Evolutionary conservation across 2,329 filamentous ascomycete genomes (phyloP), one percentile per base, ranked within the genome.

Genomic region (Aspergillus sp.): DNA sequence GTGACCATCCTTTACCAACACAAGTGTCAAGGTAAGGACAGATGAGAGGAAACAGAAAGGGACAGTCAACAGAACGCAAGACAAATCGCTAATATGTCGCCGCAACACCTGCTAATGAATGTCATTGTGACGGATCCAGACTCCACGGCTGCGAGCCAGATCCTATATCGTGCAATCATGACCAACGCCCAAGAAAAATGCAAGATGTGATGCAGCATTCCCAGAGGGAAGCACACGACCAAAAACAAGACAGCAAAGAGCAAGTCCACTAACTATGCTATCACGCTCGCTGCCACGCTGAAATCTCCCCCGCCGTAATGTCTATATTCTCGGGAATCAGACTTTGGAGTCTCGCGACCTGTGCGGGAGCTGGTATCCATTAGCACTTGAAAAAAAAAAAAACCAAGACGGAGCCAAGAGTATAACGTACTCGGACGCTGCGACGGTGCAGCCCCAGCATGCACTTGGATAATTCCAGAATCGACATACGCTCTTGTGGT

Each of bases 281-380:
- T 38, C 24, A 58, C 26, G 47, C 49, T 44, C 52, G 49, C 44
- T 69, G 65, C 66, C 66, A 69, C n/a, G 57, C 57, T 8, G 60
- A 60, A 47, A 70, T 69, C 20, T 69, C 66, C 3, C 59, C 59
- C 5, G 57, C 46, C 5, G 67, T 62, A 26, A 70, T 68, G 47
- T 64, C 67, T 19, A 69, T 52, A 26, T 68, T 68, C 44, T 70
- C 65, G 14, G 55, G 50, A 11, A 63, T 60, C 22, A 70, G 56
- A 36, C 47, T 55, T 36, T 64, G 63, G 6, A 68, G 57, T 30
- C 53, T 62, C 4, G 55, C 54, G 26, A 66, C 35, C 43, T 67
- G 64, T 13, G 53, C 43, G 6, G 62, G 51, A 51, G 58, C 67
- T 70, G 22, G 20, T 14, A 16, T 41, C 7, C 26, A 46, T 66